These are phyloP conservation scores for Lipomyces kockii DNA, from an alignment of 805 yeast genomes.

Conservation along the genomic window DNA sequence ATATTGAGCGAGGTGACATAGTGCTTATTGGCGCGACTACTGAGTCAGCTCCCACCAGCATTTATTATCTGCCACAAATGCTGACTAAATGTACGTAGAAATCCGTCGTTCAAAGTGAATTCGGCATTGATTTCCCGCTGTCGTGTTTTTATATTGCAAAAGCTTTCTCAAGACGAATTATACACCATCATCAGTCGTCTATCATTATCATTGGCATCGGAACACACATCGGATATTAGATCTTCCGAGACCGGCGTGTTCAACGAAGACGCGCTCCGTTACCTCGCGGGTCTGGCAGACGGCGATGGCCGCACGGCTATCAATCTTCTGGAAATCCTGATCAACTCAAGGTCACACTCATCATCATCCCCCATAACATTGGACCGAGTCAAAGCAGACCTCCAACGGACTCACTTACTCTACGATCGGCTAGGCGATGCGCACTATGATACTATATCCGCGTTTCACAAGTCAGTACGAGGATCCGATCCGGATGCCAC, in stretches of 20 bases:
- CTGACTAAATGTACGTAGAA: constrained; percentile 41
- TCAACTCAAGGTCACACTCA: neutral
- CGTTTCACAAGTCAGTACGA: constrained; percentile 89
- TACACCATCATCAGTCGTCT: constrained; percentile 58
- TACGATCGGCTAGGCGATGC: constrained; percentile 89
- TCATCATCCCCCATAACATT: constrained; percentile 40
- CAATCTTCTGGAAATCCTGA: constrained; percentile 69
- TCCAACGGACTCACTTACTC: constrained; percentile 54
- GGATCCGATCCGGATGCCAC: constrained; percentile 93
- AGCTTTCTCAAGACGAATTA: constrained; percentile 57
- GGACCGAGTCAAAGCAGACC: constrained; percentile 11
- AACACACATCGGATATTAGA: neutral
- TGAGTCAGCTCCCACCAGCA: constrained; percentile 49
- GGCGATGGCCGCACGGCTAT: constrained; percentile 91
- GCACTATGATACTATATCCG: constrained; percentile 94
- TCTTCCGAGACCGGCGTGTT: constrained; percentile 41
- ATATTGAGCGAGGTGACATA: constrained; percentile 81
- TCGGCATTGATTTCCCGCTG: constrained; percentile 85
- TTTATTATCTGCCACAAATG: constrained; percentile 4
- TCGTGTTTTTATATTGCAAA: constrained; percentile 71
- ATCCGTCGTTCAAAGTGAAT: constrained; percentile 81
- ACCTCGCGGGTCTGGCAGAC: constrained; percentile 72
- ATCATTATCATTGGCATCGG: constrained; percentile 14
- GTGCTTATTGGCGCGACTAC: constrained; percentile 95
- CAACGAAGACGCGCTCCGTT: constrained; percentile 61